Base-by-base conservation (phyloP, 164 flowering plant species). In the Annona cherimola region DNA sequence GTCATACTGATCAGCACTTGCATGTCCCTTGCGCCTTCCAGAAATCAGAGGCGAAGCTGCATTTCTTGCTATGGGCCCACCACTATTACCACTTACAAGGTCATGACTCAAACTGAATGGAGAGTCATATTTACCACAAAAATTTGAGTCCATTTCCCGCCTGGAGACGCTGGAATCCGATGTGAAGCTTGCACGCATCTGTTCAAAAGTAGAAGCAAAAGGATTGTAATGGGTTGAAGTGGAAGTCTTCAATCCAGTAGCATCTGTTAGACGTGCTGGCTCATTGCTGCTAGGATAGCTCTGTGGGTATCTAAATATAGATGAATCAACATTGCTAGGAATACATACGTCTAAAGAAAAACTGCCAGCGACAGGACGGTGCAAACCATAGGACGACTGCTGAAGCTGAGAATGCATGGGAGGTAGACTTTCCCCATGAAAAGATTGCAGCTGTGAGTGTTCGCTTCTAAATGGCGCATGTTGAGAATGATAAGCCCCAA, bases 141-240 rank as follows among this genome's bases (percentile, higher is more conserved):
- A 68, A 44, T 67, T 55, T 61, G 68, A 26, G 44, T 78, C 87
- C 40, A 76, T 80, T 45, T 82, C 88, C 71, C 67, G 86, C 72
- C 73, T 77, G 43, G 72, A 68, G 75, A 45, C 66, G 71, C 43
- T 75, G 41, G 87, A 83, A 78, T 81, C 81, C 46, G 83, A 82
- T 60, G 75, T 84, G 61, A 87, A 80, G 76, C 75, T 79, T 43
- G 73, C 68, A 20, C 81, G 77, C 65, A 88, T 86, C 76, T 81
- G 83, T 57, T 94, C 93, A 81, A 86, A 85, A 66, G 90, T 85
- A 45, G 97, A 83, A 72, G 92, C 88, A 83, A 80, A 86, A 55
- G 92, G 92, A 81, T 90, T 89, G 75, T 81, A 81, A 74, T 86
- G 88, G 43, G 79, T 41, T 71, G 77, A 57, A 20, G 67, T 70